phyloP scores from a whole-genome alignment of 106 monocot genomes.

The Chionographis japonica region DNA sequence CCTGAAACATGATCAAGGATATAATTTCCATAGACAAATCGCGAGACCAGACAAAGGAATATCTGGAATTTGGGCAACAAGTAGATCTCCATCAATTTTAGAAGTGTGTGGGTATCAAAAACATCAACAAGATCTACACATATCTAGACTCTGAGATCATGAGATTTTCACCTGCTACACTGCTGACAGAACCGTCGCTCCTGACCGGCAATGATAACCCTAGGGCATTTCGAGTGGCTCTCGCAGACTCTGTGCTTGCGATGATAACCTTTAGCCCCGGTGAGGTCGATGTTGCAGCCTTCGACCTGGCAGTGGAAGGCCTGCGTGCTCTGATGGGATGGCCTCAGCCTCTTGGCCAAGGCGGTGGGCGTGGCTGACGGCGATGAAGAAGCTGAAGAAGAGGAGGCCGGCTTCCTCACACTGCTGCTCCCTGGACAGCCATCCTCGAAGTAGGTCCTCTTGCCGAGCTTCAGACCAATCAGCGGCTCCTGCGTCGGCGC shows the following conservation, averaged over 20 bases:
- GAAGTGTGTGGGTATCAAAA: no score
- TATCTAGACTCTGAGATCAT: not conserved
- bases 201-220: slow-evolving; percentile 62
- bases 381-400: not conserved
- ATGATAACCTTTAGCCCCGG: slow-evolving; percentile 64
- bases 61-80: no score
- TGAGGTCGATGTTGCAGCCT: slow-evolving; percentile 60
- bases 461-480: slow-evolving; percentile 58
- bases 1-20: slow-evolving; percentile 22
- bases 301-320: slow-evolving; percentile 60
- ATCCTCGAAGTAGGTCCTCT: slow-evolving; percentile 64
- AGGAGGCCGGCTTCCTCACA: not conserved
- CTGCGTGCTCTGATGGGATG: slow-evolving; percentile 16
- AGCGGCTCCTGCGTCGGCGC: slow-evolving; percentile 16
- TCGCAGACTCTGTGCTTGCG: slow-evolving; percentile 86
- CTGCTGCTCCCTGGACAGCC: slow-evolving; percentile 16
- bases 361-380: slow-evolving; percentile 11
- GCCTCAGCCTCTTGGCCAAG: slow-evolving; percentile 23
- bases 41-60: not conserved
- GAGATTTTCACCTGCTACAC: slow-evolving; percentile 54
- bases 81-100: no score
- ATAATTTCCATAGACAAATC: not conserved
- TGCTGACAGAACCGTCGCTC: slow-evolving; percentile 81
- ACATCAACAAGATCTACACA: not conserved
- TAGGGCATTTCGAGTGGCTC: slow-evolving; percentile 63